Base-by-base conservation (phyloP, 345 rosid genomes). In the Populus nigra region DNA sequence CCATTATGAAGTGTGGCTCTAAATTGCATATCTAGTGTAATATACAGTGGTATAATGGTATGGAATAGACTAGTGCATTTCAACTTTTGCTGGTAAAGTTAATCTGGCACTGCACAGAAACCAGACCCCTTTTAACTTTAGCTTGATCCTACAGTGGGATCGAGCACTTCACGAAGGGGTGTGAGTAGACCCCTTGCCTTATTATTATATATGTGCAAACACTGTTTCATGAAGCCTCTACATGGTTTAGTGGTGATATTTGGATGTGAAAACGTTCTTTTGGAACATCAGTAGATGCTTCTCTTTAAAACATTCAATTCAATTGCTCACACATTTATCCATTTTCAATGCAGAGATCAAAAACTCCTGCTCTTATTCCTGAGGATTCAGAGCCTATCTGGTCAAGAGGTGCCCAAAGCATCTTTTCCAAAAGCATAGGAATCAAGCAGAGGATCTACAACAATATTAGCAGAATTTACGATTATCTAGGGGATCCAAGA, bases 291-390 rank as follows among this genome's bases (percentile, higher is more conserved):
- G 17, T 55, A 20, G 55, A 38, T 38, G 53, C 57, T 9, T 67
- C 41, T 69, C 25, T 73, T 70, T 55, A 55, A 38, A 61, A 77
- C 33, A 12, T 57, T 68, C 61, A 13, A 47, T 47, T 47, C 53
- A 47, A n/a, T 66, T 66, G 6, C 69, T 29, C 15, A 33, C 69
- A 17, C 8, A 12, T 4, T 77, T 76, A 5, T 71, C 25, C 69
- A 35, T 78, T 55, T 71, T 8, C 8, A 35, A 76, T 81, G 79
- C 90, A 95, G 99, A 91, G 88, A 86, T 82, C 89, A 50, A 93
- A 85, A 81, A 88, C 93, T 81, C 97, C 96, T 17, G 91, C 88
- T 73, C 97, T 95, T 82, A 88, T 90, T 80, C 88, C 93, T 9
- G 99, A 95, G 89, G 90, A 86, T 73, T 79, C 84, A 35, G 97